Conservation (phyloP, 768 basidiomycete species). For the Rhizopogon salebrosus region DNA sequence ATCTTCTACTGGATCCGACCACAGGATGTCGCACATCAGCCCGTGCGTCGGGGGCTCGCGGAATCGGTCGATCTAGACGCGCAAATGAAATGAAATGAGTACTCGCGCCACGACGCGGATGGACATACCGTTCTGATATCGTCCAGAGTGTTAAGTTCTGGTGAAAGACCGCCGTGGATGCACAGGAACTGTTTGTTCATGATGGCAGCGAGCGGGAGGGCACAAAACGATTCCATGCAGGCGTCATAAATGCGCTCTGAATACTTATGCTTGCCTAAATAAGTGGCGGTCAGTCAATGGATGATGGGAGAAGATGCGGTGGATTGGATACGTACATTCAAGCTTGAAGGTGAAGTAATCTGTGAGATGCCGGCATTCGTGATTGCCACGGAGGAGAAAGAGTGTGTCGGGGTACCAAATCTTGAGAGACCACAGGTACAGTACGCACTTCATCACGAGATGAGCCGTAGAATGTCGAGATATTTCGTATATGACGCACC, state of each 20-base stretch:
- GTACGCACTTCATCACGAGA: conserved; percentile 64
- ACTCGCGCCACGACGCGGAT: not conserved
- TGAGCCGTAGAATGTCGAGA: conserved; percentile 5
- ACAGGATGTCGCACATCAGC: conserved; percentile 97
- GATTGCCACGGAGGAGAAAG: conserved; percentile 95
- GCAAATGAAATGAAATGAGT: not conserved
- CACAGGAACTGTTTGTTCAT: conserved; percentile 99
- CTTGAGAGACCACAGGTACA: conserved; percentile 97
- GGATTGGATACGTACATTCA: conserved; percentile 65
- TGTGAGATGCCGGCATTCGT: conserved; percentile 97
- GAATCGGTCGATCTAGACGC: conserved; percentile 86
- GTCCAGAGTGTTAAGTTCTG: conserved; percentile 92
- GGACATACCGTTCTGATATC: conserved; percentile 78
- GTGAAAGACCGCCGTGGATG: conserved; percentile 95
- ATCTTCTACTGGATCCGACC: conserved; percentile 97
- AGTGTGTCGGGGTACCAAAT: conserved; percentile 99
- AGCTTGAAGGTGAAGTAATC: conserved; percentile 99
- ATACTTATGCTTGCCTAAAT: conserved; percentile 97
- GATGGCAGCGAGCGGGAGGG: conserved; percentile 89
- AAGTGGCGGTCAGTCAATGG: conserved; percentile 2
- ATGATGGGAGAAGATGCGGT: conserved; percentile 1
- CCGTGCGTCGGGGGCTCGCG: conserved; percentile 97
- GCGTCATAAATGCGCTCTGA: conserved; percentile 95
- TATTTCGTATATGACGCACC: conserved; percentile 39
- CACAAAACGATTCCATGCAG: conserved; percentile 97